Evolutionary conservation across 1,139 yeast species (phyloP), one percentile per base, ranked within the genome.

Genomic region (Zhuliangozyma blackwelliae): DNA sequence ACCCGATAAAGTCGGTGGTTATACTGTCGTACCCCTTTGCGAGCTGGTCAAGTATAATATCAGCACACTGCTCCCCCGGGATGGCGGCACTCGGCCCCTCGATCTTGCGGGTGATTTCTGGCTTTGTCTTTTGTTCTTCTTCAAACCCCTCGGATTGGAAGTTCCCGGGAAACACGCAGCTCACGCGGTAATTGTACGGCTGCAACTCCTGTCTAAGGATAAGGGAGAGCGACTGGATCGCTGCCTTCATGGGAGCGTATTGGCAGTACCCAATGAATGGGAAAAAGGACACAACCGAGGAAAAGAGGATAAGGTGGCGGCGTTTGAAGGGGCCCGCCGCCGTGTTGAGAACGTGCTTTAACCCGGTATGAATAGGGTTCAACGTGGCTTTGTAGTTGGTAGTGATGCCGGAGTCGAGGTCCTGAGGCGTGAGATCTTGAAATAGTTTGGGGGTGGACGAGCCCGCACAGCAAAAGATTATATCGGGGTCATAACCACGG

Each of bases 251-350:
- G 1, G 99, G 98, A 0, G 92, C 92, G 54, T 94, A 94, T 49
- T 88, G 92, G 0, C 79, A 70, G 56, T 94, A 94, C 0, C 99
- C 99, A 34, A 89, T 85, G 52, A 92, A 82, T 4, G 97, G 88
- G 63, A 78, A 90, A 48, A 83, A 78, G 2, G 95, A 88, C 4
- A 83, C 79, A 6, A 82, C 84, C 1, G 96, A 87, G 0, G 96
- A 84, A 50, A 89, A 79, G 29, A 87, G 68, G 5, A 92, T 72
- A 6, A 94, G 59, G 50, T 86, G 90, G 35, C 90, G 66, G 27
- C 10, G 27, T n/a, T 25, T 25, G 10, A 21, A 21, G 22, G 22
- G 22, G 27, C 11, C 27, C 5, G 27, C 10, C 5, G 27, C 10
- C 7, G 22, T 21, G 22, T 5, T 21, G 10, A 25, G 27, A 5